Evolutionary conservation across 2,329 filamentous ascomycete genomes (phyloP).

Genomic region (Ophiostoma australiae): DNA sequence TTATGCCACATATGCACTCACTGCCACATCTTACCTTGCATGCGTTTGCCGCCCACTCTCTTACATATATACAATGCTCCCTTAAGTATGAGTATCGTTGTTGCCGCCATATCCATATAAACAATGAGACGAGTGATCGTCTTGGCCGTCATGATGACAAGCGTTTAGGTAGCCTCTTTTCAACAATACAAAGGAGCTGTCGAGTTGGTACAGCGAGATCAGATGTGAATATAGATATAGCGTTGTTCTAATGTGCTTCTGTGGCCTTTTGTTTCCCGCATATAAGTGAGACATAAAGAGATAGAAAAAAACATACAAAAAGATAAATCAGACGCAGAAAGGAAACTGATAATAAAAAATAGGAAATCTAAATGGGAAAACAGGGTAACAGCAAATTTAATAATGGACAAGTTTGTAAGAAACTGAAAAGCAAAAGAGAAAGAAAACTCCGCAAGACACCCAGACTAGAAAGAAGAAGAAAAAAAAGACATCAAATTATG

Average conservation of each 20-base stretch:
- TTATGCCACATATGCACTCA: neutral
- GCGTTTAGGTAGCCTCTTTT: neutral
- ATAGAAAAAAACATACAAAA: neutral
- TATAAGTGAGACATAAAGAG: neutral
- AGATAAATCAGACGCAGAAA: neutral
- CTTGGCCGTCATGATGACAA: neutral
- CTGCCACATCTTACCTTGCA: neutral
- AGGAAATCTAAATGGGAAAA: neutral
- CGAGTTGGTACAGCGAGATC: neutral
- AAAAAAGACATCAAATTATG: neutral
- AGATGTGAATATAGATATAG: neutral
- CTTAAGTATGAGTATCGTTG: neutral
- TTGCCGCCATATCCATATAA: neutral
- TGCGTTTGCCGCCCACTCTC: neutral
- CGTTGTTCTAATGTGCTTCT: neutral
- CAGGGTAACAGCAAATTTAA: neutral
- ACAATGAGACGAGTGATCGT: neutral
- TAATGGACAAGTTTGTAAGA: neutral
- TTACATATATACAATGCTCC: neutral
- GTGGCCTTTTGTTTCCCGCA: neutral
- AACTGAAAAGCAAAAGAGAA: neutral
- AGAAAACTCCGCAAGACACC: slow-evolving; percentile 3
- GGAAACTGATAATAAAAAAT: neutral
- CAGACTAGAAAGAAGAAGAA: neutral
- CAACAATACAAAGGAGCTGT: neutral